A percentile compares a stretch with the other conserved stretches of the same genome.
Conservation (phyloP, 225 moss, liverwort and hornwort genomes). For the Sphagnum contortum region DNA sequence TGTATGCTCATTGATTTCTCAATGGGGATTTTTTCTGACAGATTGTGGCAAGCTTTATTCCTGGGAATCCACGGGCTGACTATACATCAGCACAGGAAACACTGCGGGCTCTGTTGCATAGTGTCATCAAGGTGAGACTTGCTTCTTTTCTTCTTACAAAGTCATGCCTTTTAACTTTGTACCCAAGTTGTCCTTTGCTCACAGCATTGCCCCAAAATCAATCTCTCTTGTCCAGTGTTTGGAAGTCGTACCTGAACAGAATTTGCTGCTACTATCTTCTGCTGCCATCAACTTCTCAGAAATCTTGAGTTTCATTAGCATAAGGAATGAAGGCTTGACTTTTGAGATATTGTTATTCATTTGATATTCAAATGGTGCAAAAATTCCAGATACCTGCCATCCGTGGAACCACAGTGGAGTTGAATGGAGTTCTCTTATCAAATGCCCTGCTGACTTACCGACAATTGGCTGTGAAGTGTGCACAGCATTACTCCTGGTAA, state of each 20-base stretch:
- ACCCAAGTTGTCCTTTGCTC: too few species aligned
- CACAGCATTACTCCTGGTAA: slow-evolving; percentile 99
- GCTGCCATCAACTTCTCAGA: too few species aligned
- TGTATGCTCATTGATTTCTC: too few species aligned
- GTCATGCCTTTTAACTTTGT: too few species aligned
- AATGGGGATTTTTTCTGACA: slow-evolving; percentile 11
- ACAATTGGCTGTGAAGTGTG: slow-evolving; percentile 90
- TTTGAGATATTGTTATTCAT: too few species aligned
- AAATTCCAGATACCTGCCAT: slow-evolving; percentile 73
- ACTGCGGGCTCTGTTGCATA: slow-evolving; percentile 77
- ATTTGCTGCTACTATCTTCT: too few species aligned
- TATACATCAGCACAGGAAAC: slow-evolving; percentile 97
- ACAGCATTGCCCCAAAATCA: too few species aligned
- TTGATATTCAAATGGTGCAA: too few species aligned
- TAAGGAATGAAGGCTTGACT: too few species aligned
- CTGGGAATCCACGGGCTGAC: slow-evolving; percentile 84
- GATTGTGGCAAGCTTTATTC: slow-evolving; percentile 93
- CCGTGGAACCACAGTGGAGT: slow-evolving; percentile 75
- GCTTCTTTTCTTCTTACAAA: background rate
- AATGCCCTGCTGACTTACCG: slow-evolving; percentile 89
- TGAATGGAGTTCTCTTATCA: slow-evolving; percentile 91
- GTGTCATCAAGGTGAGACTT: slow-evolving; percentile 69
- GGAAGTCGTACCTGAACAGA: too few species aligned
- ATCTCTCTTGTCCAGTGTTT: too few species aligned
- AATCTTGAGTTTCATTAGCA: too few species aligned